Conservation (phyloP, 2,329 filamentous ascomycete genomes). For the Septoria linicola region DNA sequence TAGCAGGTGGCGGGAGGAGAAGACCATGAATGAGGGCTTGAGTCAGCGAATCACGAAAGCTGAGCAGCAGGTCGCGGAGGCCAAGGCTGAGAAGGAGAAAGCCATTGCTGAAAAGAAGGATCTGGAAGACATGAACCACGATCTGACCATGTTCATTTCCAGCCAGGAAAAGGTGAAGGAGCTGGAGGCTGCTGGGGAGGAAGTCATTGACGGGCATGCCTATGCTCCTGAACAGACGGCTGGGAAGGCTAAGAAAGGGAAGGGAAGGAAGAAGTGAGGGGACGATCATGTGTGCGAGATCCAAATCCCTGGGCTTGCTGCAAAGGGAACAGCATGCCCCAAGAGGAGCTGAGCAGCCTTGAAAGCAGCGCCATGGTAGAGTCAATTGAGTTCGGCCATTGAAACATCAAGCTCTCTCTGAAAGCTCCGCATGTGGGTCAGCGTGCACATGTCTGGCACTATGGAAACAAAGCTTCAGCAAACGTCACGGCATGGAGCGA, state of each 20-base stretch:
- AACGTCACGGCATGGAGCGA: no score
- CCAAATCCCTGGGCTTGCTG: no score
- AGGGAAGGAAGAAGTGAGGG: slow-evolving; percentile 45
- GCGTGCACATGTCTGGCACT: no score
- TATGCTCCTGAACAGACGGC: slow-evolving; percentile 40
- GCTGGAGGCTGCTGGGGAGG: slow-evolving; percentile 60
- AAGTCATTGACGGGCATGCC: slow-evolving; percentile 63
- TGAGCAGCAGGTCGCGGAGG: slow-evolving; percentile 55
- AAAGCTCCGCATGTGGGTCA: no score
- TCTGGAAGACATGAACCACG: slow-evolving; percentile 80
- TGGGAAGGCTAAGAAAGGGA: slow-evolving; percentile 49
- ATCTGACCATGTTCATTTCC: slow-evolving; percentile 83
- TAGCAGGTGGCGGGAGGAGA: slow-evolving; percentile 80
- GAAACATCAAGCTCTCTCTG: no score
- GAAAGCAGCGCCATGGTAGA: no score
- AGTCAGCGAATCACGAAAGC: slow-evolving; percentile 77
- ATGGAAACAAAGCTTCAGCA: no score
- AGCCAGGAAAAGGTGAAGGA: slow-evolving; percentile 77
- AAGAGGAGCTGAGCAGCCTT: no score
- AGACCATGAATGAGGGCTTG: slow-evolving; percentile 75
- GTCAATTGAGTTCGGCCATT: no score
- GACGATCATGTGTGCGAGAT: no score
- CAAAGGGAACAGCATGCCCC: no score
- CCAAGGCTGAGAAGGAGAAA: slow-evolving; percentile 50
- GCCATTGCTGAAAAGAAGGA: slow-evolving; percentile 62